Evolutionary conservation across 306 rosid species (phyloP).

Genomic region (apple (Malus domestica)): DNA sequence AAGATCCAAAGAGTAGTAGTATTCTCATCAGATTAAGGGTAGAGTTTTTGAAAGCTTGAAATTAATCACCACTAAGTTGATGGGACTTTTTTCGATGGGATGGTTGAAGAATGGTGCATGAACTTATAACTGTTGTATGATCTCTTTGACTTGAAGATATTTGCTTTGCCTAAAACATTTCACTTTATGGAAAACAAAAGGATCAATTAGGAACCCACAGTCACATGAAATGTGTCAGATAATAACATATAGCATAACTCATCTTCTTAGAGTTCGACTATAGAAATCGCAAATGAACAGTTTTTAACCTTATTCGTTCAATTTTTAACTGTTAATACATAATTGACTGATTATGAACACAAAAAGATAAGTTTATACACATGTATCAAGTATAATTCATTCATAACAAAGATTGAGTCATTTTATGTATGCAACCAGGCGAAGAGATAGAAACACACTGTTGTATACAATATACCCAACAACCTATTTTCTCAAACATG

Average conservation of each 20-base stretch:
- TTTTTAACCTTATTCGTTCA: no score
- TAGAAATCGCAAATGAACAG: no score
- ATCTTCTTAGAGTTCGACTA: not conserved
- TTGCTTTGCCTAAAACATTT: conserved; percentile 20
- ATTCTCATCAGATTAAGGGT: not conserved
- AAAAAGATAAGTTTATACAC: not conserved
- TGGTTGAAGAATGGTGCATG: conserved; percentile 38
- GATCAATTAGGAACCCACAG: conserved; percentile 39
- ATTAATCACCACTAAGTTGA: not conserved
- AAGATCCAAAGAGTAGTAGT: not conserved
- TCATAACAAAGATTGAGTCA: no score
- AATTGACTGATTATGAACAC: not conserved
- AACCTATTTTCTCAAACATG: no score
- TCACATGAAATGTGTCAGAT: conserved; percentile 81
- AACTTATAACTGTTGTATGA: conserved; percentile 23
- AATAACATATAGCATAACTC: not conserved
- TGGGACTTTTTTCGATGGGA: not conserved
- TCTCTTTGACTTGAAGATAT: conserved; percentile 24
- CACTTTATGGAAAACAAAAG: conserved; percentile 26
- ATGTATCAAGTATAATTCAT: no score
- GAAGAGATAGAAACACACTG: not conserved
- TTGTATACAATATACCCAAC: no score
- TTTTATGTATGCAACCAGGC: no score
- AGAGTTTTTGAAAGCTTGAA: not conserved
- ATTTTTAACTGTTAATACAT: no score